Evolutionary conservation across 192 early-diverging fungal genomes (phyloP), one percentile per base, ranked within the genome.

Genomic region (Backusella mclennaniae): DNA sequence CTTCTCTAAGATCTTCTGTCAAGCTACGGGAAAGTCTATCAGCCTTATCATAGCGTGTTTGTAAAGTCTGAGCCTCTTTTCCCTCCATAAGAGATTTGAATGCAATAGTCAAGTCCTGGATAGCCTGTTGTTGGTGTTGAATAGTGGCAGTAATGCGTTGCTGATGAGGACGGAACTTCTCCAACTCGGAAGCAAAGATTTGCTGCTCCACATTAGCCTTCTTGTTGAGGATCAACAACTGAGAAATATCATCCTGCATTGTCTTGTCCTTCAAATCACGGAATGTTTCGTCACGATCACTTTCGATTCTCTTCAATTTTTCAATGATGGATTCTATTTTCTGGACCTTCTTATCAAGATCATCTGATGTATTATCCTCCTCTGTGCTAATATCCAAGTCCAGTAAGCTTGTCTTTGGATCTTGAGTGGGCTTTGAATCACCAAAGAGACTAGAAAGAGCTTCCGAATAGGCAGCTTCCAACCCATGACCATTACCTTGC

Each of bases 221-320:
- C 53, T 87, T 89, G 85, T 97, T 94, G 7, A 95, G 70, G 23
- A 96, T 86, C 63, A 97, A 76, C 11, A 94, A 69, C 23, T 89
- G 88, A 26, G 92, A 93, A 56, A 98, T 98, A 74, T 99, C 96
- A 83, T 99, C 97, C 70, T 95, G 84, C 66, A 92, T 92, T 1
- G 93, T 87, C 88, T 93, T 93, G 31, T 89, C 85, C 80, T 93
- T 95, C 68, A 96, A 78, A 80, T 95, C 94, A 26, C 89, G 86
- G 15, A 95, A 77, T 17, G 90, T 84, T 8, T 91, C 89, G 67
- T 77, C 86, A 17, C 94, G 78, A 46, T 95, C 94, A 35, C 88
- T 92, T 83, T 91, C 94, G 35, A 95, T 79, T 42, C 87, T 88
- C 41, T 86, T 75, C 66, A 96, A 73, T 67, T 89, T 88, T 15